phyloP scores from a whole-genome alignment of 139 green algal species.

The Chlorella sorokiniana region DNA sequence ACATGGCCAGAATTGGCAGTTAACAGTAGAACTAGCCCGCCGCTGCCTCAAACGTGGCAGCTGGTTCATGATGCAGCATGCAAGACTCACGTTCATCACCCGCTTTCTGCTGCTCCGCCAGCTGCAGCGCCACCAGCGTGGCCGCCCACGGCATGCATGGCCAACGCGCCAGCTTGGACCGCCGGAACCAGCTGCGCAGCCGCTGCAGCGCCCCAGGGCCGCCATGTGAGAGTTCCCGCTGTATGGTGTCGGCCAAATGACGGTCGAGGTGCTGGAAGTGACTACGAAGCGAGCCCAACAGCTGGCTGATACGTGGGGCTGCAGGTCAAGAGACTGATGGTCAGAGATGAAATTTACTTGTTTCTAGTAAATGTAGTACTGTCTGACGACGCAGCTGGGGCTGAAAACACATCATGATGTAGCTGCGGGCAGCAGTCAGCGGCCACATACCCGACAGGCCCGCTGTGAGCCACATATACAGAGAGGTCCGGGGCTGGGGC shows the following conservation, averaged over 20 bases:
- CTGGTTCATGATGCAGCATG: not conserved
- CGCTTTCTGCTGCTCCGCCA: not conserved
- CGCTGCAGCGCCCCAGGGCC: not conserved
- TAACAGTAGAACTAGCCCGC: not conserved
- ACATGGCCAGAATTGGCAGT: too few species aligned
- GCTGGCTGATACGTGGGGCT: too few species aligned
- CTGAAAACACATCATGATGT: not conserved
- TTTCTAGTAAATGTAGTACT: too few species aligned
- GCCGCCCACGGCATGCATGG: not conserved
- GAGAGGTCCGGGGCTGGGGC: not conserved
- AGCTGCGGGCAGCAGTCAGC: too few species aligned
- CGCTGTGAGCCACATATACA: not conserved
- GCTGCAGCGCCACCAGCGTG: not conserved
- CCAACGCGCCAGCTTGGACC: not conserved
- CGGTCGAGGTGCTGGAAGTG: not conserved
- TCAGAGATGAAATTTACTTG: too few species aligned
- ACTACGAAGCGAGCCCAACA: too few species aligned
- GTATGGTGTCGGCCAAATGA: not conserved
- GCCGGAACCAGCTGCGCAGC: constrained; percentile 15
- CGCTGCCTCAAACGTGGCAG: not conserved
- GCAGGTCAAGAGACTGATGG: too few species aligned
- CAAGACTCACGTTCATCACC: not conserved
- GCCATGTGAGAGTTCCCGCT: not conserved
- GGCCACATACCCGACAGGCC: not conserved
- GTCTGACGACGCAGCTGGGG: too few species aligned